Evolutionary conservation across 1,139 yeast genomes (phyloP).

Genomic region (Hyphopichia khmerensis): DNA sequence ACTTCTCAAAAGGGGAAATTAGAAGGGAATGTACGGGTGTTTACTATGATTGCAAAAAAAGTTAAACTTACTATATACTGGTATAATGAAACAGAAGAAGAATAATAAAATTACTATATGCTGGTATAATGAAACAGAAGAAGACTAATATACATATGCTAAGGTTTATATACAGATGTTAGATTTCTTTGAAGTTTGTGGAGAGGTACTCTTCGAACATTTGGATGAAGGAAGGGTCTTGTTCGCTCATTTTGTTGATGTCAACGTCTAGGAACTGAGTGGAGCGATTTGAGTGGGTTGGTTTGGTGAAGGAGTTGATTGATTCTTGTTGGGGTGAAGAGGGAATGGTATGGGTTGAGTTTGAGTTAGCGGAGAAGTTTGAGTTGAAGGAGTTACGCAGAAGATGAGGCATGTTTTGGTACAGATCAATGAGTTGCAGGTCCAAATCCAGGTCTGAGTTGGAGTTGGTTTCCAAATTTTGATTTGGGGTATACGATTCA

Average conservation of each 20-base stretch:
- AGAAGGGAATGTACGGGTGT: no score
- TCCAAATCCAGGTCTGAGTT: neutral
- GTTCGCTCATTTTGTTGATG: neutral
- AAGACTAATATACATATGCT: no score
- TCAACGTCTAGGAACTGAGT: neutral
- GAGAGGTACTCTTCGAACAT: conserved; percentile 1
- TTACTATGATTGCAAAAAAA: no score
- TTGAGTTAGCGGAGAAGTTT: no score
- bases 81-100: no score
- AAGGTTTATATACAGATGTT: neutral
- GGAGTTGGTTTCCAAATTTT: no score
- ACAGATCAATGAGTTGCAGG: neutral
- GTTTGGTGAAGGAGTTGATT: neutral
- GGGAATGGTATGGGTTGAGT: no score
- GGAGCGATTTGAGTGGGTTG: neutral
- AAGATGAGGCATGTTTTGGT: neutral
- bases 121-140: neutral
- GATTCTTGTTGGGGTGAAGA: no score
- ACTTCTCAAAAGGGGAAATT: no score
- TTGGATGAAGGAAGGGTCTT: neutral
- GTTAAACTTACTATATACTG: no score
- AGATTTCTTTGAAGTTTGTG: neutral
- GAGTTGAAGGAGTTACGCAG: neutral
- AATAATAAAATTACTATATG: no score
- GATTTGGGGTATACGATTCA: no score